phyloP scores from a whole-genome alignment of 2,329 filamentous ascomycete genomes.

The Fusarium anthophilum region DNA sequence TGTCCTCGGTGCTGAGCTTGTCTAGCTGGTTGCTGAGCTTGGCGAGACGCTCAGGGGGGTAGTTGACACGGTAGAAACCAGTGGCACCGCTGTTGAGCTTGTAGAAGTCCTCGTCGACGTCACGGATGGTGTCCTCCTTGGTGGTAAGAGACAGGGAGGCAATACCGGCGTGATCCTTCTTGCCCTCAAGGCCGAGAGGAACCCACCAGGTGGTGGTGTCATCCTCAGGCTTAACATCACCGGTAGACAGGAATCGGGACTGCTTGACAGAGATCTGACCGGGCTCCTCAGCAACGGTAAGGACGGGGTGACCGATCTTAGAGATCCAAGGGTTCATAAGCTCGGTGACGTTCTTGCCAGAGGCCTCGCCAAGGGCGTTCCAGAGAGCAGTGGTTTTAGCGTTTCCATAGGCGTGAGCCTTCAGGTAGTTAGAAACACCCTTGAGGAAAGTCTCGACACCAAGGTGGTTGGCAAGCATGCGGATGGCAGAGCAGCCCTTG shows the following conservation, averaged over 20 bases:
- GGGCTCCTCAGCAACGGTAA: constrained; percentile 85
- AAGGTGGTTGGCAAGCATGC: constrained; percentile 93
- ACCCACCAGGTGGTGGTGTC: constrained; percentile 97
- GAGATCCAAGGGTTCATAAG: constrained; percentile 97
- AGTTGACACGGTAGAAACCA: constrained; percentile 92
- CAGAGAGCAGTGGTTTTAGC: constrained; percentile 93
- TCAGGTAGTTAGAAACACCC: constrained; percentile 90
- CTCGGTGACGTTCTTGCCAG: constrained; percentile 82
- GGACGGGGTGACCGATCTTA: constrained; percentile 92
- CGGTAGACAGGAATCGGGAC: constrained; percentile 88
- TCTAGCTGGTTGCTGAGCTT: constrained; percentile 82
- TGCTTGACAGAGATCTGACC: constrained; percentile 86
- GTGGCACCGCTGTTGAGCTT: constrained; percentile 91
- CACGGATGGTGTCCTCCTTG: constrained; percentile 80
- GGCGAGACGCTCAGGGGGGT: constrained; percentile 82
- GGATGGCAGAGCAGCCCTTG: constrained; percentile 95
- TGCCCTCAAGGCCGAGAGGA: constrained; percentile 85
- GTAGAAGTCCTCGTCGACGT: constrained; percentile 84
- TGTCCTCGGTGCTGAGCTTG: constrained; percentile 83
- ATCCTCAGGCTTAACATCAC: constrained; percentile 90
- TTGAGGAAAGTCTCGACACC: constrained; percentile 88
- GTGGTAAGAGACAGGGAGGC: constrained; percentile 74
- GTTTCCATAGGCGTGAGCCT: constrained; percentile 86
- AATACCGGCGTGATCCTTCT: constrained; percentile 69
- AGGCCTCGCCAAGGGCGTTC: constrained; percentile 86